Percentiles rank a stretch among this genome's conserved stretches.
phyloP scores from a whole-genome alignment of 1,139 yeast genomes.

The Saccharomyces uvarum region DNA sequence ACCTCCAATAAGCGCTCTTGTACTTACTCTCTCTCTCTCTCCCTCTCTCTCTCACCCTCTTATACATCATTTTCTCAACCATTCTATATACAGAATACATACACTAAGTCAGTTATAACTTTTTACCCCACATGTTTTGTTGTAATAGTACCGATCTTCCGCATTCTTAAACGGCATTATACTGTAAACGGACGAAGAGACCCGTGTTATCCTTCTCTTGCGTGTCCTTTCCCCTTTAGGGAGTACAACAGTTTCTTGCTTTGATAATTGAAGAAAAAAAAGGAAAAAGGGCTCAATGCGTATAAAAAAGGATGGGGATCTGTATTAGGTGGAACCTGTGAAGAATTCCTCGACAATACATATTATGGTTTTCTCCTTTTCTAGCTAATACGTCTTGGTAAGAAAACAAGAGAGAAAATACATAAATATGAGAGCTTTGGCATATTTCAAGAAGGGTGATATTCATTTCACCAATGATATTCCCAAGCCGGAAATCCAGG shows the following conservation, averaged over 20 bases:
- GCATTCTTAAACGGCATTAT: not conserved
- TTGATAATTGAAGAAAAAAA: not conserved
- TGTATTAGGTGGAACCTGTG: not conserved
- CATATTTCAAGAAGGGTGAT: conserved; percentile 38
- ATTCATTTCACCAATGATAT: conserved; percentile 34
- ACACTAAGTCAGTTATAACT: not conserved
- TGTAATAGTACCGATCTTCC: too few species aligned
- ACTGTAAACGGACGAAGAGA: not conserved
- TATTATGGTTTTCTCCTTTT: not conserved
- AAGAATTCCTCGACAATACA: not conserved
- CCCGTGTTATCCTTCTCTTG: not conserved
- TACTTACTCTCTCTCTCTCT: too few species aligned
- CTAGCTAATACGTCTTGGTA: not conserved
- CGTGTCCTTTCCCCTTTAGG: not conserved
- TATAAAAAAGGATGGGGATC: not conserved
- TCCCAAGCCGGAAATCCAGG: conserved; percentile 34
- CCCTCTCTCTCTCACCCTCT: too few species aligned
- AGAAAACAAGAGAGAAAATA: not conserved
- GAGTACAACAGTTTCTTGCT: not conserved
- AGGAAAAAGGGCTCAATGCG: too few species aligned
- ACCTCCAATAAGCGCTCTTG: too few species aligned
- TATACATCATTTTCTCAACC: not conserved
- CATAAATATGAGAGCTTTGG: conserved; percentile 38
- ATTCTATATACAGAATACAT: not conserved
- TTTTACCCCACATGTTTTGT: too few species aligned